phyloP scores from a whole-genome alignment of 495 filamentous ascomycete species.

The Penicillium roqueforti region DNA sequence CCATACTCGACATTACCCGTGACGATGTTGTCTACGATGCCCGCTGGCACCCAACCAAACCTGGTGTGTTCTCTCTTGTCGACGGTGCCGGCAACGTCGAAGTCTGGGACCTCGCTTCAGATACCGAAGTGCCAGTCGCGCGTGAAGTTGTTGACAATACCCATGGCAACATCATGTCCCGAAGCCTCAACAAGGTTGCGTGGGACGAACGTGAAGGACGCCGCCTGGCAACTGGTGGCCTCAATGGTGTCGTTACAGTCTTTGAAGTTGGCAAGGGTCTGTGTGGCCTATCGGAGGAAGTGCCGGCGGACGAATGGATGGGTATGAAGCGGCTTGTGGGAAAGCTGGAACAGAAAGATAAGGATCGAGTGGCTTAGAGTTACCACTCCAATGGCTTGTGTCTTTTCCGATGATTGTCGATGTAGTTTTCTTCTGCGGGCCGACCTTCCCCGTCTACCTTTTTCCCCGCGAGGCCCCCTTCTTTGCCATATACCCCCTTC shows the following conservation, averaged over 20 bases:
- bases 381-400: not conserved
- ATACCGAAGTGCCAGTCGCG: slow-evolving; percentile 85
- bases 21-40: slow-evolving; percentile 97
- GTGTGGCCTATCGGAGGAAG: slow-evolving; percentile 66
- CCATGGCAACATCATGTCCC: slow-evolving; percentile 53
- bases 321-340: slow-evolving; percentile 81
- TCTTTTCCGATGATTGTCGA: slow-evolving; percentile 8
- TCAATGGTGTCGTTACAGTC: slow-evolving; percentile 83
- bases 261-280: slow-evolving; percentile 90
- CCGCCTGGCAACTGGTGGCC: slow-evolving; percentile 78
- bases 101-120: slow-evolving; percentile 89
- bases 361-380: slow-evolving; percentile 34
- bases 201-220: slow-evolving; percentile 91
- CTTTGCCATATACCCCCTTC: slow-evolving; percentile 32
- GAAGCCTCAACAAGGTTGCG: slow-evolving; percentile 84
- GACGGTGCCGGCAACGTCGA: slow-evolving; percentile 92
- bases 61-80: slow-evolving; percentile 88
- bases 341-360: slow-evolving; percentile 52
- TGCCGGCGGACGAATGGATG: slow-evolving; percentile 84
- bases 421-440: slow-evolving; percentile 8
- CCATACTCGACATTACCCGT: slow-evolving; percentile 81
- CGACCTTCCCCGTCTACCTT: slow-evolving; percentile 11
- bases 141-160: slow-evolving; percentile 46
- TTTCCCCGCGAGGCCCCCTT: slow-evolving; percentile 11
- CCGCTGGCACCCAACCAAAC: slow-evolving; percentile 85